phyloP scores from a whole-genome alignment of 2,329 filamentous ascomycete species.

The Xylariaceae sp. region DNA sequence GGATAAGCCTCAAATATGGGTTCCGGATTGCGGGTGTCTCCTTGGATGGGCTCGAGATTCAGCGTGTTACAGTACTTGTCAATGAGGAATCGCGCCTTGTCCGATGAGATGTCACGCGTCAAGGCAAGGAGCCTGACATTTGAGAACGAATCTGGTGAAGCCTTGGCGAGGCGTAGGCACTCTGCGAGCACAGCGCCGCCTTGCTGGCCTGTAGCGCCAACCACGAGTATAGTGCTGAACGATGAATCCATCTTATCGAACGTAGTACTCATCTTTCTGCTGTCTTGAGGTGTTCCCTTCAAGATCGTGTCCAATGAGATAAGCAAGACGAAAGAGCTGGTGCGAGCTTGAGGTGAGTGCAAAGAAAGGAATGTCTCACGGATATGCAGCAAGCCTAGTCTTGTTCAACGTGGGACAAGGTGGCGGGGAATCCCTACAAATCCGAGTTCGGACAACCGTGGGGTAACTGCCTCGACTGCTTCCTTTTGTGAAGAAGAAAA shows the following conservation, averaged over 20 bases:
- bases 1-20: constrained; percentile 33
- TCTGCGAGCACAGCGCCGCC: constrained; percentile 31
- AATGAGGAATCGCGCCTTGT: constrained; percentile 31
- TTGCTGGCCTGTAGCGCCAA: constrained; percentile 37
- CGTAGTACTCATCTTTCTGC: no score
- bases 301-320: no score
- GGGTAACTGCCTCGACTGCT: background rate
- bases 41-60: constrained; percentile 32
- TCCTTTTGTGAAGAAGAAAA: background rate
- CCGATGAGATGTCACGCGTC: constrained; percentile 25
- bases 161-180: constrained; percentile 18
- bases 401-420: background rate
- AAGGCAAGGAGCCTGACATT: constrained; percentile 32
- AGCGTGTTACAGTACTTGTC: constrained; percentile 21
- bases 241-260: constrained; percentile 14
- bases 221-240: constrained; percentile 30
- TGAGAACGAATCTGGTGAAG: constrained; percentile 21
- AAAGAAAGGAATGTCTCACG: no score
- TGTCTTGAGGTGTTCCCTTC: no score
- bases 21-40: constrained; percentile 31
- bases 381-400: background rate
- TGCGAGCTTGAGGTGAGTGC: background rate
- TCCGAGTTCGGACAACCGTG: background rate
- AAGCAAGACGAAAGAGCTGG: background rate
- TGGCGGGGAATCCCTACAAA: background rate